phyloP scores from a whole-genome alignment of 371 early-diverging fungal genomes.

The Conidiobolus coronatus region DNA sequence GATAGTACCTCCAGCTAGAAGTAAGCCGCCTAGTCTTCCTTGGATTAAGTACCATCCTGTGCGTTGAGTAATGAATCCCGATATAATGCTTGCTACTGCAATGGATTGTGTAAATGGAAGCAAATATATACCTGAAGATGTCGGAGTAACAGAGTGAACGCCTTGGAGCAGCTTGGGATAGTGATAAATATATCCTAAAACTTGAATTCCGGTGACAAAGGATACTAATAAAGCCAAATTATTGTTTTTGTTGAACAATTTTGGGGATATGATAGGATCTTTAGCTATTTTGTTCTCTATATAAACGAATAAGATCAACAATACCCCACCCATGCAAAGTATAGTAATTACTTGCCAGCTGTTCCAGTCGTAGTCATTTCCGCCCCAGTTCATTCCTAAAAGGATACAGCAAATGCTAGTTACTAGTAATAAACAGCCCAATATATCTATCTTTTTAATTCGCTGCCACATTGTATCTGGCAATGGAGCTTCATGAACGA shows the following conservation, averaged over 20 bases:
- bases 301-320: constrained; percentile 31
- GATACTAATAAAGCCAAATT: constrained; percentile 15
- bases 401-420: neutral
- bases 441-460: constrained; percentile 9
- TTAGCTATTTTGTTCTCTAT: constrained; percentile 19
- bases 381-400: constrained; percentile 8
- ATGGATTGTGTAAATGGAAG: constrained; percentile 25
- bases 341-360: constrained; percentile 19
- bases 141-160: constrained; percentile 1
- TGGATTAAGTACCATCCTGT: constrained; percentile 14
- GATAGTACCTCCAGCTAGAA: no score
- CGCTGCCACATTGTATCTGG: no score
- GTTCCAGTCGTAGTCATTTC: constrained; percentile 36
- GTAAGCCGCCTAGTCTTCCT: no score
- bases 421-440: neutral
- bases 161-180: neutral
- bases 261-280: constrained; percentile 31
- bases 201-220: constrained; percentile 31
- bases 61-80: constrained; percentile 19
- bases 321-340: constrained; percentile 39
- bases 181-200: neutral
- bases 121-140: constrained; percentile 13
- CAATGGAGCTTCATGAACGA: constrained; percentile 11
- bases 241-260: constrained; percentile 16
- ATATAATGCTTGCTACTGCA: constrained; percentile 14